Evolutionary conservation across 345 rosid genomes (phyloP), one percentile per base, ranked within the genome.

Genomic region (Durio zibethinus): DNA sequence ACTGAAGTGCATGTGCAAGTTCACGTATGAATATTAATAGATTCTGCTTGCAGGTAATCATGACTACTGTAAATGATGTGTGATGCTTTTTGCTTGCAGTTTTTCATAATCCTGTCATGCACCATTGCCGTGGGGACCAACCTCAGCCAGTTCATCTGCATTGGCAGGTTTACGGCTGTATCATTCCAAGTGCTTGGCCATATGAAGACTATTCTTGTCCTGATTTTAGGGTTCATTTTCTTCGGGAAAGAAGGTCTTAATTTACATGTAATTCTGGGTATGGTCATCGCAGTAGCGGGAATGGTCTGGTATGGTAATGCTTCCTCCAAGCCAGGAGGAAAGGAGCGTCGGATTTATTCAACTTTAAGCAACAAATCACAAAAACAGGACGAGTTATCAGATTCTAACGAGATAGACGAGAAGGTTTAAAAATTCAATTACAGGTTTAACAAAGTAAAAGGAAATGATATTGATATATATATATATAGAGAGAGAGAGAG

Each of bases 241-340:
- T 97, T 97, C 1, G 98, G 99, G 5, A 94, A 90, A 60, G 99
- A 97, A 74, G 99, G 98, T 75, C 90, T 97, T 38, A 97, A 91
- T 72, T 9, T 91, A 73, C 99, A 94, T 42, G 98, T 97, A 15
- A 78, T 97, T 18, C 20, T 97, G 53, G 98, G 99, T 0, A 97
- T 97, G 99, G 64, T 91, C 48, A 84, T 97, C 23, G 99, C 99
- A 0, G 87, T 97, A 10, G 80, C 78, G 4, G 98, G 99, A 33
- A 97, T 97, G 99, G 64, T 97, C 76, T 97, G 97, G 98, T 97
- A 97, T 25, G 91, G 96, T 5, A 94, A 93, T n/a, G 98, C 96
- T 81, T 94, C 99, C 20, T 87, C 97, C 12, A 97, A 88, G 79
- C 97, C 99, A 0, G 97, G 99, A 4, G 99, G 98, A 18, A 97